Base-by-base conservation (phyloP, 352 stramenopile species). In the Phytophthora syringae region DNA sequence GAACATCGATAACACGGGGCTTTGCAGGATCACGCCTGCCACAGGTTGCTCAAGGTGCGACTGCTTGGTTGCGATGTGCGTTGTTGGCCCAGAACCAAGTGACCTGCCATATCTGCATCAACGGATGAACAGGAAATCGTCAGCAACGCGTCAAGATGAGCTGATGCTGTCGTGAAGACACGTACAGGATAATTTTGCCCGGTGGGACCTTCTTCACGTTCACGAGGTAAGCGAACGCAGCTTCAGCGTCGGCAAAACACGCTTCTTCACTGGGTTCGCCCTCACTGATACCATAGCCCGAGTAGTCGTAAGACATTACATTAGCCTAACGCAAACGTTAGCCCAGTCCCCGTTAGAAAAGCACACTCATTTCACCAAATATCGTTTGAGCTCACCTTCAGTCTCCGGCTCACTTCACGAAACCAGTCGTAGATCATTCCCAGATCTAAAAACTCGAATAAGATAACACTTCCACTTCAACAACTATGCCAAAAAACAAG, bases 391-490 rank as follows among this genome's bases (percentile, higher is more conserved):
- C 67, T 52, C 55, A 94, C 85, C 65, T 90, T 67, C 49, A 96
- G 63, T 25, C 83, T 79, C 15, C 89, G 78, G 34, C 89, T 80
- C 32, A 99, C 74, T 80, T 98, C 93, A 45, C 92, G 90, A 74
- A 99, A 98, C 96, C 96, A 99, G 66, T 98, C 92, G 70, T 98
- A 98, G 43, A 98, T 98, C 90, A 98, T 98, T 5, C 94, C 95
- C n/a, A 99, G 66, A 68, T 99, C 96, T 94, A 47, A 21, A 21
- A 21, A 7, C 4, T 4, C 24, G 7, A 30, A 56, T 24, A 47
- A 40, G 13, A 36, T 60, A 1, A 13, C 7, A 45, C 24, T 20
- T 48, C 16, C 52, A 54, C 47, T 40, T 32, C 18, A 44, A 57
- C 10, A 44, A 45, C n/a, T n/a, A n/a, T n/a, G n/a, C n/a, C n/a